Evolutionary conservation across 2,329 filamentous ascomycete genomes (phyloP), one percentile per base, ranked within the genome.

Genomic region (Colletotrichum nymphaeae): DNA sequence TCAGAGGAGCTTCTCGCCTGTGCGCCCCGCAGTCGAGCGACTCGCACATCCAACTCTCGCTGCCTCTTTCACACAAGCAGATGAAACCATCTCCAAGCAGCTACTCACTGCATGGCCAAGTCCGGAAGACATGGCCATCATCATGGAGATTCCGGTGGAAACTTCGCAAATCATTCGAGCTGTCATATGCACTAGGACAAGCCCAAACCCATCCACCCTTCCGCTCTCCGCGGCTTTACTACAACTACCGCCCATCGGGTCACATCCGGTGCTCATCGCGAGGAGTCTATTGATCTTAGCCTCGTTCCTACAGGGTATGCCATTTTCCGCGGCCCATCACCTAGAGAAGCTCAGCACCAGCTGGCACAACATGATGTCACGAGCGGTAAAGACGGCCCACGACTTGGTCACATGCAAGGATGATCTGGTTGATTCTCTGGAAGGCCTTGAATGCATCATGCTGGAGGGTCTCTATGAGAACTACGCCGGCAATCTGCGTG

Each of bases 391-490:
- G 16, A 77, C 77, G 0, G 80, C 79, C 1, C 79, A 76, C 14
- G 78, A 76, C 5, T 74, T 82, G 8, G 83, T 90, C 1, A 86
- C 85, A 0, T 81, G 80, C 16, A 84, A 88, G 30, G 85, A 89
- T 63, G 83, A 85, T 2, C 77, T 90, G 0, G 76, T 86, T 0
- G 80, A 78, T 28, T 85, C 83, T 0, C 52, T 88, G 1, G 86
- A 89, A 65, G 86, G 86, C 0, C 76, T 89, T 6, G 86, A 89
- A 71, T 88, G 85, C 64, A 75, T 90, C n/a, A 81, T 88, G 75
- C 79, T 89, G 0, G 84, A 88, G 73, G 81, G 81, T 14, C 79
- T 87, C 26, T 87, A 84, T 74, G 80, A 85, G 7, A 84, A 84
- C 32, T 88, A 88, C 32, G 77, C 78, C 0, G 88, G 88, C 1